phyloP scores from a whole-genome alignment of 2,329 filamentous ascomycete genomes.

The Alternaria ethzedia region DNA sequence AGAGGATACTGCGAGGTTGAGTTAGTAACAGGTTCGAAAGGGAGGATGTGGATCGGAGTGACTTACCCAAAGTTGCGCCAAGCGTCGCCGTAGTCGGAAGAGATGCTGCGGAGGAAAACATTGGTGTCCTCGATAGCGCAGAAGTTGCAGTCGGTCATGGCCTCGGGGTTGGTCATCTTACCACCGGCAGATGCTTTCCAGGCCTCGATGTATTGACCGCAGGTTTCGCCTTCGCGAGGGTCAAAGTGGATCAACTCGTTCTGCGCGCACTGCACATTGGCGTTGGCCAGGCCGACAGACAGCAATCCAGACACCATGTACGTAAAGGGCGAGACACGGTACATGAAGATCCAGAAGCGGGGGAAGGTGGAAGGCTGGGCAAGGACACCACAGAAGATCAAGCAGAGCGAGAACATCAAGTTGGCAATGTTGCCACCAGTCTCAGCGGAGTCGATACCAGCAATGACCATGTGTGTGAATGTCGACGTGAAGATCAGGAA shows the following conservation, averaged over 20 bases:
- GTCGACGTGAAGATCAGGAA: conserved; percentile 84
- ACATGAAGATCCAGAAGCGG: conserved; percentile 85
- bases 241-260: conserved; percentile 75
- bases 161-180: conserved; percentile 44
- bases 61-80: conserved; percentile 61
- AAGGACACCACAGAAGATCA: conserved; percentile 79
- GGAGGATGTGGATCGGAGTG: not conserved
- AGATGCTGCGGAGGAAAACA: conserved; percentile 50
- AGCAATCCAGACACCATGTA: conserved; percentile 80
- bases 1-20: conserved; percentile 49
- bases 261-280: conserved; percentile 67
- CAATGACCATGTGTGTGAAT: conserved; percentile 79
- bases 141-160: conserved; percentile 50
- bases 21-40: not conserved
- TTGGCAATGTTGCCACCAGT: conserved; percentile 78
- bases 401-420: conserved; percentile 72
- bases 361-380: conserved; percentile 68
- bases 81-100: conserved; percentile 51
- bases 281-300: conserved; percentile 72
- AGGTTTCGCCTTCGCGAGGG: conserved; percentile 59
- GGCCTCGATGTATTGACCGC: conserved; percentile 47
- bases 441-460: conserved; percentile 76
- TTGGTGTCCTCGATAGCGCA: conserved; percentile 53
- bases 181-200: conserved; percentile 45
- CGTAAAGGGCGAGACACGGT: conserved; percentile 80